phyloP scores from a whole-genome alignment of 306 rosid genomes.

The Purshia tridentata region DNA sequence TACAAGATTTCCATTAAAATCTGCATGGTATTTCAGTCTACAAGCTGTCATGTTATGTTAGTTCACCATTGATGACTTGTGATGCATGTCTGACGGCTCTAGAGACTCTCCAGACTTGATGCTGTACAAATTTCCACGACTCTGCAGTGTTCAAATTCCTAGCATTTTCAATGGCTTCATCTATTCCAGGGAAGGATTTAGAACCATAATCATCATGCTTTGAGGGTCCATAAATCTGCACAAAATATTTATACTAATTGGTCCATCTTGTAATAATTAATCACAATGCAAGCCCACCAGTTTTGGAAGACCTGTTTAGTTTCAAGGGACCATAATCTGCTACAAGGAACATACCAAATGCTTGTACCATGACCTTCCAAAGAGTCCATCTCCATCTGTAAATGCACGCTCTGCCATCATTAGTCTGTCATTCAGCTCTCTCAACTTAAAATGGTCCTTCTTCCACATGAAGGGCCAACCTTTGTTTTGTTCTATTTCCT shows the following conservation, averaged over 20 bases:
- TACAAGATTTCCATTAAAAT: not conserved
- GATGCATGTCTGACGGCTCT: constrained; percentile 61
- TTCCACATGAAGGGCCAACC: constrained; percentile 45
- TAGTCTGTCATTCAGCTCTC: constrained; percentile 66
- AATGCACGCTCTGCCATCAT: constrained; percentile 79
- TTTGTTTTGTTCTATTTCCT: constrained; percentile 48
- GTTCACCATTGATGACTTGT: constrained; percentile 47
- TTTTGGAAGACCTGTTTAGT: not conserved
- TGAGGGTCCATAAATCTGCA: constrained; percentile 64
- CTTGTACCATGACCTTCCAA: constrained; percentile 63
- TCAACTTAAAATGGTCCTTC: constrained; percentile 41
- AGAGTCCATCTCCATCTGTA: constrained; percentile 68
- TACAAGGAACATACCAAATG: constrained; percentile 54
- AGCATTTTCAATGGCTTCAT: constrained; percentile 48
- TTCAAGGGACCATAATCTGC: no score
- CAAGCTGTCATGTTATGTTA: constrained; percentile 44
- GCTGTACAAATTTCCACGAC: constrained; percentile 62
- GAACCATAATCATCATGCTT: constrained; percentile 61
- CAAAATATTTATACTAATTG: not conserved
- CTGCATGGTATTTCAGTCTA: not conserved
- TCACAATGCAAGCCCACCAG: not conserved
- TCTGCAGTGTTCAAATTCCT: constrained; percentile 36
- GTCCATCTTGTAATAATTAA: not conserved
- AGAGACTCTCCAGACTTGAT: constrained; percentile 67
- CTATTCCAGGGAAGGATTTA: constrained; percentile 60